Evolutionary conservation across 2,329 filamentous ascomycete genomes (phyloP), one percentile per base, ranked within the genome.

Genomic region (Trichoderma polysporum): DNA sequence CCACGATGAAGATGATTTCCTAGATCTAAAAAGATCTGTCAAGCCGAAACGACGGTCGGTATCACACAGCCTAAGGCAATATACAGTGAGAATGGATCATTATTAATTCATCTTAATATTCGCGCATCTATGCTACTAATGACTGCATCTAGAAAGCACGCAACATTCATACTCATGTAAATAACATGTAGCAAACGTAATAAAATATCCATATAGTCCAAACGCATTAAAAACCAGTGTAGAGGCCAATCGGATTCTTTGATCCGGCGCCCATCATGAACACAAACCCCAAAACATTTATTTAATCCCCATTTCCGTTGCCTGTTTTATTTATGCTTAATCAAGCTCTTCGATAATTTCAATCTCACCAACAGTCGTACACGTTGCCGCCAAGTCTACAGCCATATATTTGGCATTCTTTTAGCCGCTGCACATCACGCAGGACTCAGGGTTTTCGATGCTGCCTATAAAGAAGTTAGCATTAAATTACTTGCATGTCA

Each of bases 401-500:
- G 27, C 41, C 33, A 45, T 19, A 29, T 52, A 13, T n/a, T 10
- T 37, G 12, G 19, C 8, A 39, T 17, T 25, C 41, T 12, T 58
- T 79, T 86, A 98, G 83, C 94, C 94, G 81, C 92, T 96, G 89
- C 95, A 99, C 95, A 99, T 98, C 71, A 97, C 78, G 78, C 95
- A 99, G 56, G 90, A 86, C 78, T 99, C 95, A 73, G 91, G 93
- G 84, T 98, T 97, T 77, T 98, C 94, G 79, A 99, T 98, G 82
- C 94, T 97, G 85, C 89, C 89, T 91, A 68, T 74, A 50, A 45
- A 31, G 17, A 74, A 73, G 76, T 84, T 75, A 81, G 75, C 69
- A 31, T 63, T 17, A 49, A 17, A n/a, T 39, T 27, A n/a, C 15
- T 17, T 22, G 12, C 4, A 4, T 19, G 31, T 53, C 8, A 22